Evolutionary conservation across 2,329 filamentous ascomycete genomes (phyloP).

Genomic region (Xylaria hypoxylon): DNA sequence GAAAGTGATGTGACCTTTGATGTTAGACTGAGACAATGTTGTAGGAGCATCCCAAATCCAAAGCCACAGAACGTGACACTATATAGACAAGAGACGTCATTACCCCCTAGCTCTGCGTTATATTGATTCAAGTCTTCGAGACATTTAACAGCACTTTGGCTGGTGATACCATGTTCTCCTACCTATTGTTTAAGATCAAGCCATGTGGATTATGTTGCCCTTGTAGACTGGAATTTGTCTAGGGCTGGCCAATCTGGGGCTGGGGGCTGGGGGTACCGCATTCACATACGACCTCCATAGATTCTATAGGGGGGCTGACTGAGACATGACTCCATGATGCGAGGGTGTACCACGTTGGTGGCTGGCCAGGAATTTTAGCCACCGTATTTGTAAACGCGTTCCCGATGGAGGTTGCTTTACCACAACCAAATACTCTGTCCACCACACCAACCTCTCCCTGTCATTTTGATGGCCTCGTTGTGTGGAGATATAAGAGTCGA

Average conservation of each 20-base stretch:
- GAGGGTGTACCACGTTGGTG: slow-evolving; percentile 28
- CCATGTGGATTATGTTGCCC: neutral
- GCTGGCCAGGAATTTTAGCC: slow-evolving; percentile 42
- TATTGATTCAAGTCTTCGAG: neutral
- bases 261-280: slow-evolving; percentile 12
- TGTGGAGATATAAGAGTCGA: slow-evolving; percentile 29
- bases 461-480: neutral
- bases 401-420: slow-evolving; percentile 16
- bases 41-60: neutral
- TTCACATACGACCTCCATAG: slow-evolving; percentile 26
- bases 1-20: neutral
- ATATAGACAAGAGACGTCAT: neutral
- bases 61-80: neutral
- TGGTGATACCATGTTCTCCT: neutral
- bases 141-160: neutral
- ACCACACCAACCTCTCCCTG: slow-evolving; percentile 9
- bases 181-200: neutral
- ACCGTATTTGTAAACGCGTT: slow-evolving; percentile 37
- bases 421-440: neutral
- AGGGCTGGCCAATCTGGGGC: neutral
- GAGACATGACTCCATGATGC: slow-evolving; percentile 35
- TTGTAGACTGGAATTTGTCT: slow-evolving; percentile 29
- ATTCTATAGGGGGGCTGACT: slow-evolving; percentile 30
- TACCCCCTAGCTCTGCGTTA: neutral
- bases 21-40: neutral